Evolutionary conservation across 1,284 basidiomycete species (phyloP).

Genomic region (Dichomitus squalens): DNA sequence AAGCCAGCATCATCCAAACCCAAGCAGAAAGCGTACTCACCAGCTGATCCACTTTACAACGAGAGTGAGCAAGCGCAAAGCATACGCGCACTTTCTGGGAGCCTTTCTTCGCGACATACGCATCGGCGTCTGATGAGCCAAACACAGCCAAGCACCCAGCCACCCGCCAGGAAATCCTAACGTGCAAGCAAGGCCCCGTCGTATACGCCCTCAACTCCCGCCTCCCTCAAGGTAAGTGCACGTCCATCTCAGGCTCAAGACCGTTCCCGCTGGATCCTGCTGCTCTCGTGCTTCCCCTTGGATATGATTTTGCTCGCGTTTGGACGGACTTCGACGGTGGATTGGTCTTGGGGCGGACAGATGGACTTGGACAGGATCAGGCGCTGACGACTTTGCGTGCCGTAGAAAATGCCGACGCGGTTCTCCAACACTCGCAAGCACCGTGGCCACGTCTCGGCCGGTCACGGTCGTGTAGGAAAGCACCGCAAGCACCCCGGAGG

Average conservation of each 20-base stretch:
- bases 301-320: slow-evolving; percentile 32
- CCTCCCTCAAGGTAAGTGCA: slow-evolving; percentile 66
- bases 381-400: slow-evolving; percentile 23
- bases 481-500: slow-evolving; percentile 99
- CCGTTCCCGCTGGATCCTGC: slow-evolving; percentile 27
- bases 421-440: slow-evolving; percentile 98
- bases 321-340: slow-evolving; percentile 44
- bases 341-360: slow-evolving; percentile 42
- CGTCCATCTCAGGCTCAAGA: slow-evolving; percentile 28
- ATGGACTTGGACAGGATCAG: slow-evolving; percentile 26
- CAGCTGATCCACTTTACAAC: slow-evolving; percentile 4
- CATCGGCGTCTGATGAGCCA: slow-evolving; percentile 34
- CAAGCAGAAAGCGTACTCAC: slow-evolving; percentile 22
- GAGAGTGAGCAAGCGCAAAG: slow-evolving; percentile 11
- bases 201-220: slow-evolving; percentile 38
- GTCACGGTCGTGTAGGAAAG: slow-evolving; percentile 99
- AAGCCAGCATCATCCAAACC: slow-evolving; percentile 48
- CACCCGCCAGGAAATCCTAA: slow-evolving; percentile 23
- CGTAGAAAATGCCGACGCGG: slow-evolving; percentile 89
- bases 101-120: not conserved
- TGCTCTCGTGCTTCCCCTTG: slow-evolving; percentile 26
- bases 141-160: slow-evolving; percentile 37
- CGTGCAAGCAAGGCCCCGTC: slow-evolving; percentile 9
- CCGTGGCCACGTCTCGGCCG: slow-evolving; percentile 97
- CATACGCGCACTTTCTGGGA: not conserved